Base-by-base conservation (phyloP, 2,329 filamentous ascomycete genomes). In the Phialophora macrospora region DNA sequence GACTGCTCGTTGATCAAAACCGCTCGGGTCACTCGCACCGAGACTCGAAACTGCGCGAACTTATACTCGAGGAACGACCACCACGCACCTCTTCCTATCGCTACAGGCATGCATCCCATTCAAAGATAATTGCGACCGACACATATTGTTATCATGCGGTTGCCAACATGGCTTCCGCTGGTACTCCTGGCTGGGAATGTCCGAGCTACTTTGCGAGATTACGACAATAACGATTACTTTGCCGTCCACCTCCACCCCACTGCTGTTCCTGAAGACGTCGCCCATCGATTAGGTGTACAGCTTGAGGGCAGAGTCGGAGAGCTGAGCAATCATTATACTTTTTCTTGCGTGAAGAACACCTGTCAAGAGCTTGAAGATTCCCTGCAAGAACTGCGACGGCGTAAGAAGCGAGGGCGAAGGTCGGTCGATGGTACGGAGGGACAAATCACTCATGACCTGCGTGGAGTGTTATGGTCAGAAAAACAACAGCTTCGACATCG, bases 201-300 rank as follows among this genome's bases (percentile, higher is more conserved):
- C 20, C n/a, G 55, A n/a, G 61, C 62, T 32, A 49, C n/a, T 14
- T 80, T 83, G 68, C 89, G 91, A 72, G 85, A 95, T 75, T 91
- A 96, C 82, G 85, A 90, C 57, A 83, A 85, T 46, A 87, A 93
- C 78, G 94, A 99, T 78, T 98, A 96, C 80, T 97, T 98, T 77
- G 93, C 96, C 70, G 83, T 99, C 55, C 91, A 97, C 71, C 85
- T 99, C 74, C 86, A 90, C 65, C 80, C 85, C 12, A 82, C 85
- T 44, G 82, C 85, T 6, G 83, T 87, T 14, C 92, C 93, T 17
- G 79, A 85, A 26, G 83, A 89, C 48, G 83, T 97, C 69, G 93
- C 93, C 30, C 80, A 82, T 54, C 84, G 87, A 24, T 81, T 99
- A 8, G 92, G 91, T 22, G 82, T 97, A 55, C 83, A 85, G 52